Evolutionary conservation across 1,139 yeast genomes (phyloP).

Genomic region (Blastobotrys buckinghamii): DNA sequence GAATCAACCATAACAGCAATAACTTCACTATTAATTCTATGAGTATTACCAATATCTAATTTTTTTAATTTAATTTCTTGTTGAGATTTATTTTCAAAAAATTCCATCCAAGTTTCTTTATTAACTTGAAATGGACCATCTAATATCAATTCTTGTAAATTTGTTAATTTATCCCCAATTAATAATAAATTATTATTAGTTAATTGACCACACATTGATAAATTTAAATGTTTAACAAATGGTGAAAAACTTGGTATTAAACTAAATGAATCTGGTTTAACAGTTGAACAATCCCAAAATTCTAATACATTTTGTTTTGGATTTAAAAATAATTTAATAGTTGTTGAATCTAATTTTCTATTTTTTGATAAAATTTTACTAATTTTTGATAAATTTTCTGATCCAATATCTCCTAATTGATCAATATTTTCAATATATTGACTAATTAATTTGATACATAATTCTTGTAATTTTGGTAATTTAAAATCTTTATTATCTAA

Average conservation of each 20-base stretch:
- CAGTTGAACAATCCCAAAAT: conserved; percentile 89
- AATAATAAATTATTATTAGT: conserved; percentile 70
- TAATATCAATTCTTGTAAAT: conserved; percentile 49
- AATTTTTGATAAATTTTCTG: conserved; percentile 55
- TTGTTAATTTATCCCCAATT: conserved; percentile 50
- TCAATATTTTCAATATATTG: conserved; percentile 72
- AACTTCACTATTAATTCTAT: conserved; percentile 68
- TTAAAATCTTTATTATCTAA: conserved; percentile 60
- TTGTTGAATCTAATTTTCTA: conserved; percentile 65
- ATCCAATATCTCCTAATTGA: conserved; percentile 73
- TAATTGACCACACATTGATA: conserved; percentile 91
- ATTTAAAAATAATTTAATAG: conserved; percentile 60
- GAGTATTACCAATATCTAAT: conserved; percentile 73
- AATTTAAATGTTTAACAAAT: conserved; percentile 53
- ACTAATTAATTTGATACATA: conserved; percentile 68
- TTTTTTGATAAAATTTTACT: conserved; percentile 74
- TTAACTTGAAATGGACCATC: conserved; percentile 88
- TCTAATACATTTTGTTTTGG: conserved; percentile 46
- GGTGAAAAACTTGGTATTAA: conserved; percentile 80
- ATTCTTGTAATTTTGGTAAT: conserved; percentile 66
- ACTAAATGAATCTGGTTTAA: conserved; percentile 58
- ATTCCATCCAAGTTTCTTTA: conserved; percentile 67
- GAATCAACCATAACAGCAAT: conserved; percentile 55
- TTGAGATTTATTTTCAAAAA: conserved; percentile 48
- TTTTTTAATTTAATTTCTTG: conserved; percentile 30